phyloP scores from a whole-genome alignment of 257 asterid genomes.

The Solanum rostratum region DNA sequence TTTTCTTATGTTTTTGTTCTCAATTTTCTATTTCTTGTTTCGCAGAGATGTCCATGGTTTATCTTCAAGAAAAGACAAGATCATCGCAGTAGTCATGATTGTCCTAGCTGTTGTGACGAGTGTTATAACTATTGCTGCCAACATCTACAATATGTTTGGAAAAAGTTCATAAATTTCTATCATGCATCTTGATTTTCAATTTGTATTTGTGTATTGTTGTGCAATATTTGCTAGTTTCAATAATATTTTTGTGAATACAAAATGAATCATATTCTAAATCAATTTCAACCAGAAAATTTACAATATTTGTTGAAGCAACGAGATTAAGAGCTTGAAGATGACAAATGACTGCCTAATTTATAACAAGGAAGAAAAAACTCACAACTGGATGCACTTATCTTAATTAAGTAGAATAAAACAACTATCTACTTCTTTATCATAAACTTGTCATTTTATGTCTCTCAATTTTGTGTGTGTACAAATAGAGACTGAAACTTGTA shows the following conservation, averaged over 20 bases:
- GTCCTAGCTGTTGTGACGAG: slow-evolving; percentile 61
- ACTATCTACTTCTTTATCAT: neutral
- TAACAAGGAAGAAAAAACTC: neutral
- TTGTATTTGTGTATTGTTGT: neutral
- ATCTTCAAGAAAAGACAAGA: slow-evolving; percentile 63
- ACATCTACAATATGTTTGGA: slow-evolving; percentile 42
- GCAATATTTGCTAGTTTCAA: neutral
- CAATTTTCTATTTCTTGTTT: neutral
- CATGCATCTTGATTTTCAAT: neutral
- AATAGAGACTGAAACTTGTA: too few relatives aligned
- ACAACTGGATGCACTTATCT: neutral
- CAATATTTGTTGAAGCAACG: neutral
- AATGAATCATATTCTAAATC: neutral
- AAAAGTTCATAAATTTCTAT: neutral
- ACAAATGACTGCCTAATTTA: neutral
- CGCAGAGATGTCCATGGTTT: slow-evolving; percentile 80
- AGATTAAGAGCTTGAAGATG: neutral
- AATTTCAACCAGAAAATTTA: neutral
- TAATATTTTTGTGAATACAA: neutral
- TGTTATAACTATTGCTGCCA: slow-evolving; percentile 64
- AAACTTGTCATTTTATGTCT: too few relatives aligned
- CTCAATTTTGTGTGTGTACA: too few relatives aligned
- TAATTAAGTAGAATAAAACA: neutral
- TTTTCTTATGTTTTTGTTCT: neutral
- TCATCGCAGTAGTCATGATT: slow-evolving; percentile 54